phyloP scores from a whole-genome alignment of 768 basidiomycete species.

The Boletellus ananas region DNA sequence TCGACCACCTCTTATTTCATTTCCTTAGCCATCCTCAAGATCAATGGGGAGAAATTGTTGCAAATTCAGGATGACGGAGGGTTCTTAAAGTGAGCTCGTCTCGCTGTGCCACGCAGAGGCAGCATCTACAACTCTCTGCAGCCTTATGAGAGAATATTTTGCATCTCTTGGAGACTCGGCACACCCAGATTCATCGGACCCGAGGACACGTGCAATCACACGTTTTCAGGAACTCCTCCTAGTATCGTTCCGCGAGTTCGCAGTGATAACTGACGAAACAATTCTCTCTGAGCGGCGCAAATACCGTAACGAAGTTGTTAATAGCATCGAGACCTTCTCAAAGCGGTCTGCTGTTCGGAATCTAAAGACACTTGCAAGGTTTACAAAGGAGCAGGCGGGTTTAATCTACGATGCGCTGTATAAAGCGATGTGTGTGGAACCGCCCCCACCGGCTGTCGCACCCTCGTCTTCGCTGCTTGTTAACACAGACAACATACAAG shows the following conservation, averaged over 20 bases:
- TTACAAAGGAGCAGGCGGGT: conserved; percentile 84
- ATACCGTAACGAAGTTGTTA: conserved; percentile 85
- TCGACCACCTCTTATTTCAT: conserved; percentile 10
- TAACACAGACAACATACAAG: conserved; percentile 57
- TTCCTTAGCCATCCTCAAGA: conserved; percentile 83
- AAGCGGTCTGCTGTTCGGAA: conserved; percentile 90
- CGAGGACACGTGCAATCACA: conserved; percentile 88
- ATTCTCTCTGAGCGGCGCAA: conserved; percentile 82
- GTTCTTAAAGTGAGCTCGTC: conserved; percentile 75
- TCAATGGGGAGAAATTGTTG: conserved; percentile 90
- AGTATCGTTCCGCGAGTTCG: conserved; percentile 97
- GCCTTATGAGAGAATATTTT: conserved; percentile 95
- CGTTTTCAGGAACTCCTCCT: conserved; percentile 96
- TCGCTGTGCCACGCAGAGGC: not conserved
- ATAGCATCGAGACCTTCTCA: conserved; percentile 90
- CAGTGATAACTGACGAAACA: conserved; percentile 92
- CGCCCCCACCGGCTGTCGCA: conserved; percentile 55
- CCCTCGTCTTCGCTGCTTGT: conserved; percentile 50
- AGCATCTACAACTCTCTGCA: conserved; percentile 24
- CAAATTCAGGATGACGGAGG: conserved; percentile 95
- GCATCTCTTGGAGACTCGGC: conserved; percentile 90
- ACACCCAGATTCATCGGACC: conserved; percentile 83
- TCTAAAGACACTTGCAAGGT: conserved; percentile 71
- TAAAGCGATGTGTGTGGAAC: conserved; percentile 74
- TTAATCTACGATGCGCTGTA: conserved; percentile 91